Conservation (phyloP, 495 filamentous ascomycete species). For the Talaromyces ruber region DNA sequence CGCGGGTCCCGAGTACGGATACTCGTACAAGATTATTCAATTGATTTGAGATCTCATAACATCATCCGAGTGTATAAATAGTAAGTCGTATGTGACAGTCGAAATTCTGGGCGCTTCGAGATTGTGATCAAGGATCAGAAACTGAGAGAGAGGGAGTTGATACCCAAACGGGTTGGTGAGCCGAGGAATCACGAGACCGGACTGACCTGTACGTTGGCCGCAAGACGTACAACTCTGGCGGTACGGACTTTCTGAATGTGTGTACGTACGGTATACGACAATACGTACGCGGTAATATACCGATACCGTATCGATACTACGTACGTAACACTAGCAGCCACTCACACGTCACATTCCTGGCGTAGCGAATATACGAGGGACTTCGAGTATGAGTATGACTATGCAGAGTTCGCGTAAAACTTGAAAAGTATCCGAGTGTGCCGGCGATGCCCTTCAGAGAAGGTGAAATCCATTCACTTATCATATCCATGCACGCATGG, state of each 20-base stretch:
- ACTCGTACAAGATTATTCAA: not conserved
- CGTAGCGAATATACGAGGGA: not conserved
- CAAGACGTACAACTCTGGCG: not conserved
- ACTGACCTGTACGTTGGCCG: not conserved
- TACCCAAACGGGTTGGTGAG: not conserved
- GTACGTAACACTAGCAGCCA: not conserved
- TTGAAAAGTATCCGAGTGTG: not conserved
- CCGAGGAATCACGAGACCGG: constrained; percentile 1
- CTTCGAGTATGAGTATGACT: not conserved
- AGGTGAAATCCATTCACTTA: not conserved
- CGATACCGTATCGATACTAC: not conserved
- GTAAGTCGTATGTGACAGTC: not conserved
- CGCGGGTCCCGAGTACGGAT: not conserved
- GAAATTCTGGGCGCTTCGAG: not conserved
- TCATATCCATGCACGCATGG: not conserved
- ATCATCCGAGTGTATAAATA: not conserved
- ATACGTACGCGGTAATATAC: not conserved
- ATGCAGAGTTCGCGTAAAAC: not conserved
- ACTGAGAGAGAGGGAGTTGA: not conserved
- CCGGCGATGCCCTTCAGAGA: not conserved
- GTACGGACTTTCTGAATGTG: not conserved
- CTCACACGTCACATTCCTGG: not conserved
- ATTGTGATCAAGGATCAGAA: not conserved
- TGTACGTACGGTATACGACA: not conserved
- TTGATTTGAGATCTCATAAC: not conserved